phyloP scores from a whole-genome alignment of 2,329 filamentous ascomycete genomes.

The Pyrenophora teres region DNA sequence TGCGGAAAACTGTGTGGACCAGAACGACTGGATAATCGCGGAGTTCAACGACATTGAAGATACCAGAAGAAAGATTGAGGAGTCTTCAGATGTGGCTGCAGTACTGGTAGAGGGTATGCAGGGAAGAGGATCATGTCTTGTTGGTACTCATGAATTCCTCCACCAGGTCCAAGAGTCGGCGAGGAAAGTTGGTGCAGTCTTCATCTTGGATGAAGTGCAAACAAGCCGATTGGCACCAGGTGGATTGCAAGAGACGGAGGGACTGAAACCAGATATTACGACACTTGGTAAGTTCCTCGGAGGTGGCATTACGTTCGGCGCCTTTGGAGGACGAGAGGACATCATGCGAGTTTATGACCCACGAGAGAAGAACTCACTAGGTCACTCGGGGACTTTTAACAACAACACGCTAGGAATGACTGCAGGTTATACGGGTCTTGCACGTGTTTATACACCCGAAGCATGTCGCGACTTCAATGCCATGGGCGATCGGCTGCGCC shows the following conservation, averaged over 20 bases:
- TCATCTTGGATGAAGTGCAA: conserved; percentile 69
- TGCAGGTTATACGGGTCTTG: conserved; percentile 55
- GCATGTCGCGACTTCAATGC: conserved; percentile 35
- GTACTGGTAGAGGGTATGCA: conserved; percentile 71
- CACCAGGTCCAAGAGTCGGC: conserved; percentile 56
- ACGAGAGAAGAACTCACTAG: conserved; percentile 46
- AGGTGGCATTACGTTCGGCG: conserved; percentile 69
- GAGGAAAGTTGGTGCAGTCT: conserved; percentile 57
- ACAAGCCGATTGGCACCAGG: conserved; percentile 30
- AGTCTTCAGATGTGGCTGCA: conserved; percentile 57
- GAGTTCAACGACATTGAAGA: conserved; percentile 64
- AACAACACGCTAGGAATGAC: conserved; percentile 68
- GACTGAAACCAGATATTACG: conserved; percentile 51
- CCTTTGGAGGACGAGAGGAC: conserved; percentile 64
- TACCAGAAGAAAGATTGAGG: conserved; percentile 52
- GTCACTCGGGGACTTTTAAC: conserved; percentile 69
- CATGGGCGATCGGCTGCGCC: conserved; percentile 39
- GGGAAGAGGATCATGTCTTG: conserved; percentile 64
- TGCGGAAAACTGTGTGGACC: conserved; percentile 56
- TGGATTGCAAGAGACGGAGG: conserved; percentile 26
- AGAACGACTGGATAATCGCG: conserved; percentile 63
- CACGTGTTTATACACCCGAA: conserved; percentile 44
- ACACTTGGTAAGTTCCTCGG: conserved; percentile 71
- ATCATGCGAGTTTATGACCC: conserved; percentile 66
- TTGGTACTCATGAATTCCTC: conserved; percentile 59